Percentiles rank a stretch among this genome's conserved stretches.
phyloP scores from a whole-genome alignment of 345 rosid species.

The Rhizophora apiculata region DNA sequence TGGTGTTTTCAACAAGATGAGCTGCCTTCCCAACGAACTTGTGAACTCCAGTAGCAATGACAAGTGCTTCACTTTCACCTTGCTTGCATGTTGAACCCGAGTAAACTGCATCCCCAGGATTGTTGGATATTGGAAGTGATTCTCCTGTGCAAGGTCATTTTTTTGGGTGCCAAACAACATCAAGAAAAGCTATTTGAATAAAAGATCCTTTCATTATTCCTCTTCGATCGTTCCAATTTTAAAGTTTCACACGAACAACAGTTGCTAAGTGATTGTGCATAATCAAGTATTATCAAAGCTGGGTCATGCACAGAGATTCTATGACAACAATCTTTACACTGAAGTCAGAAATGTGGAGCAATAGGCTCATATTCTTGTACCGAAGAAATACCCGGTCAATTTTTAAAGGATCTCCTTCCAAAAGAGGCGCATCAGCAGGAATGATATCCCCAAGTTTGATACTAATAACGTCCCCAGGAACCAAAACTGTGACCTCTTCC shows the following conservation, averaged over 20 bases:
- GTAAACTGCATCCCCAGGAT: slow-evolving; percentile 33
- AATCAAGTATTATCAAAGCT: not conserved
- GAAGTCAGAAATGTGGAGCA: not conserved
- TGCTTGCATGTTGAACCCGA: slow-evolving; percentile 47
- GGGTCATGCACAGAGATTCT: not conserved
- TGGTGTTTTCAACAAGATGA: slow-evolving; percentile 41
- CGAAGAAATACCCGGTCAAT: slow-evolving; percentile 46
- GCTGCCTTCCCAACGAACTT: slow-evolving; percentile 45
- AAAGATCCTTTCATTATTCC: too few relatives aligned
- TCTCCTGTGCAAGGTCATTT: slow-evolving; percentile 25
- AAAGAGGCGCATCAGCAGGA: slow-evolving; percentile 72
- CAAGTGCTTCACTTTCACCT: slow-evolving; percentile 41
- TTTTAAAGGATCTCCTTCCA: slow-evolving; percentile 75
- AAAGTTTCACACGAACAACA: too few relatives aligned
- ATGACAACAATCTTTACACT: not conserved
- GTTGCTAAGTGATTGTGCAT: too few relatives aligned
- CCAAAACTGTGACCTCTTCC: slow-evolving; percentile 64
- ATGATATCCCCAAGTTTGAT: slow-evolving; percentile 55
- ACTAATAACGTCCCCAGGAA: slow-evolving; percentile 59
- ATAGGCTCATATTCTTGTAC: not conserved
- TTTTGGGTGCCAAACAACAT: too few relatives aligned
- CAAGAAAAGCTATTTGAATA: too few relatives aligned
- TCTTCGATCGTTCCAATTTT: too few relatives aligned
- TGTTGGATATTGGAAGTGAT: slow-evolving; percentile 43
- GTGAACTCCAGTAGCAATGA: slow-evolving; percentile 41